These are phyloP conservation scores for Pueraria montana DNA, from an alignment of 306 rosid genomes.

Conservation along the genomic window DNA sequence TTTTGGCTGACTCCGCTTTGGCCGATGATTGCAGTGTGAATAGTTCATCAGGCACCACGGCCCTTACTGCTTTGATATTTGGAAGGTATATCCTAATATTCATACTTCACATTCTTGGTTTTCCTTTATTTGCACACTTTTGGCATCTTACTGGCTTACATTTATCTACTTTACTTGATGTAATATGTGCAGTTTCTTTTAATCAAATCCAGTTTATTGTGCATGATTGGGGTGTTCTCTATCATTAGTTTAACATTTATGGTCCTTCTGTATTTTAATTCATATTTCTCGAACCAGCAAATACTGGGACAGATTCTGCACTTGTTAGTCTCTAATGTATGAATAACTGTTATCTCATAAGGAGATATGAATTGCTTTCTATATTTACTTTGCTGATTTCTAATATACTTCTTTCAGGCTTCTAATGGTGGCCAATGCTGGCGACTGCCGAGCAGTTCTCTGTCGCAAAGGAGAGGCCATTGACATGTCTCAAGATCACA, in stretches of 20 bases:
- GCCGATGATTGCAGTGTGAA: constrained; percentile 84
- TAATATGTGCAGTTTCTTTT: background rate
- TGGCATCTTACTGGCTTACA: constrained; percentile 13
- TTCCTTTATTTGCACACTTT: background rate
- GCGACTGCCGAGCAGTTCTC: constrained; percentile 99
- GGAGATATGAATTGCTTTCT: constrained; percentile 14
- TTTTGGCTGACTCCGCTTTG: constrained; percentile 84
- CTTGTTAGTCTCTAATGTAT: background rate
- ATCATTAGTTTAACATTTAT: background rate
- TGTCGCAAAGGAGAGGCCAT: constrained; percentile 91
- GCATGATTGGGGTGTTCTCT: background rate
- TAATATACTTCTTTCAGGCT: constrained; percentile 59
- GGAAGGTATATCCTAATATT: constrained; percentile 73
- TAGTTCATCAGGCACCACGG: constrained; percentile 92
- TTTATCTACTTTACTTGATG: constrained; percentile 14
- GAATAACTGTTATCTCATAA: background rate
- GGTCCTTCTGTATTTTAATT: background rate
- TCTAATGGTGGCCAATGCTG: constrained; percentile 95
- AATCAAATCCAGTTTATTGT: constrained; percentile 15
- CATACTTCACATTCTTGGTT: constrained; percentile 28
- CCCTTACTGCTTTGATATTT: constrained; percentile 83
- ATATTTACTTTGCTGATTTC: constrained; percentile 43
- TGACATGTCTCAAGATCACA: constrained; percentile 96
- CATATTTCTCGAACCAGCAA: constrained; percentile 27
- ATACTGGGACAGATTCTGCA: constrained; percentile 20